Evolutionary conservation across 192 early-diverging fungal species (phyloP).

Genomic region (Backusella liffmaniae): DNA sequence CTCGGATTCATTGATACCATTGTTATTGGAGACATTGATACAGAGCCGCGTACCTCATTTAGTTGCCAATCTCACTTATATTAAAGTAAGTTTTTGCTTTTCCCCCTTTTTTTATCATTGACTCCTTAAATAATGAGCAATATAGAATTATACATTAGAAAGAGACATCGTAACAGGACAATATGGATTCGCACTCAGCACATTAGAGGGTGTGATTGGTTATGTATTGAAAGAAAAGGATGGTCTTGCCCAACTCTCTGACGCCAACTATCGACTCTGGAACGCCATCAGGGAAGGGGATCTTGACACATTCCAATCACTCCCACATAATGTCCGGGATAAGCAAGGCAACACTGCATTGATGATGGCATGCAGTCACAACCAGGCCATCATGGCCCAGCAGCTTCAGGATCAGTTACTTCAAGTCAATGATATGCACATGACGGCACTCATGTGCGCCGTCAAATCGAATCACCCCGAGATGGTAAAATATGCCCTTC

Average conservation of each 20-base stretch:
- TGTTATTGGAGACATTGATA: slow-evolving; percentile 46
- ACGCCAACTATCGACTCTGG: slow-evolving; percentile 39
- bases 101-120: background rate
- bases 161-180: slow-evolving; percentile 37
- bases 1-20: slow-evolving; percentile 46
- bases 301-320: slow-evolving; percentile 14
- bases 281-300: slow-evolving; percentile 30
- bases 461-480: slow-evolving; percentile 30
- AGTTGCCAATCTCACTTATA: slow-evolving; percentile 44
- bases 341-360: slow-evolving; percentile 39
- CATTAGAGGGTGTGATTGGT: slow-evolving; percentile 45
- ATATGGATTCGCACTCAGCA: slow-evolving; percentile 50
- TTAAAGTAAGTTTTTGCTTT: slow-evolving; percentile 23
- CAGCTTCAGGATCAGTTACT: slow-evolving; percentile 20
- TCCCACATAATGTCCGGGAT: slow-evolving; percentile 37
- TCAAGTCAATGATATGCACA: slow-evolving; percentile 35
- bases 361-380: slow-evolving; percentile 36
- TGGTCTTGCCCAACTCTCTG: slow-evolving; percentile 33
- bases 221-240: slow-evolving; percentile 37
- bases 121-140: background rate
- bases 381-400: slow-evolving; percentile 28
- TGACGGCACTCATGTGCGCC: slow-evolving; percentile 43
- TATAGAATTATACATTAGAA: slow-evolving; percentile 43
- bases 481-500: slow-evolving; percentile 15
- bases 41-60: slow-evolving; percentile 46